A percentile compares a stretch with the other conserved stretches of the same genome.
Evolutionary conservation across 768 basidiomycete genomes (phyloP).

Genomic region (Suillus luteus): DNA sequence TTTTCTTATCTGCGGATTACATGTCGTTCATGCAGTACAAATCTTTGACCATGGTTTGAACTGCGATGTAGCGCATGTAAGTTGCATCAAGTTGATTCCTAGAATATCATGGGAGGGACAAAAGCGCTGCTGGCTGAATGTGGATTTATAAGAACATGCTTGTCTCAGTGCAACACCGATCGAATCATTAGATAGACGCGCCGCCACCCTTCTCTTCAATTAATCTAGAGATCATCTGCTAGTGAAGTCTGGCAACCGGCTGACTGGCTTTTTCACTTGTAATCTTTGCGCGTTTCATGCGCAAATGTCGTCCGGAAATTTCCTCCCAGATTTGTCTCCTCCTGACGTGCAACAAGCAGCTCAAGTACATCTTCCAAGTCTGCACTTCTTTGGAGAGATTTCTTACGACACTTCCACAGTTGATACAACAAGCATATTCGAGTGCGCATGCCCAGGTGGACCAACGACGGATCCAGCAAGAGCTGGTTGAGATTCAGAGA

Average conservation of each 20-base stretch:
- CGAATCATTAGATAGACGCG: neutral
- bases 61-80: neutral
- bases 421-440: slow-evolving; percentile 70
- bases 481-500: slow-evolving; percentile 77
- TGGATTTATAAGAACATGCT: neutral
- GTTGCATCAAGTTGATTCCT: neutral
- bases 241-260: no score
- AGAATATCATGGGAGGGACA: neutral
- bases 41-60: neutral
- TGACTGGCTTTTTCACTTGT: neutral
- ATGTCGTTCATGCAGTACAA: neutral
- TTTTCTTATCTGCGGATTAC: no score
- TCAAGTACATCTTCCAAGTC: slow-evolving; percentile 47
- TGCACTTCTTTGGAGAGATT: slow-evolving; percentile 19
- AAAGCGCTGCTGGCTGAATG: neutral
- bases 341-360: slow-evolving; percentile 59
- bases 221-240: neutral
- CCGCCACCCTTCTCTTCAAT: neutral
- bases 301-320: slow-evolving; percentile 30
- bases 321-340: slow-evolving; percentile 54
- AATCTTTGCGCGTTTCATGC: neutral
- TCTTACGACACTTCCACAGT: slow-evolving; percentile 38
- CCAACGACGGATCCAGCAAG: slow-evolving; percentile 65
- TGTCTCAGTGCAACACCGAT: neutral
- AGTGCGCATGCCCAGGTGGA: slow-evolving; percentile 48